Base-by-base conservation (phyloP, 2,329 filamentous ascomycete genomes). In the Madurella mycetomatis region DNA sequence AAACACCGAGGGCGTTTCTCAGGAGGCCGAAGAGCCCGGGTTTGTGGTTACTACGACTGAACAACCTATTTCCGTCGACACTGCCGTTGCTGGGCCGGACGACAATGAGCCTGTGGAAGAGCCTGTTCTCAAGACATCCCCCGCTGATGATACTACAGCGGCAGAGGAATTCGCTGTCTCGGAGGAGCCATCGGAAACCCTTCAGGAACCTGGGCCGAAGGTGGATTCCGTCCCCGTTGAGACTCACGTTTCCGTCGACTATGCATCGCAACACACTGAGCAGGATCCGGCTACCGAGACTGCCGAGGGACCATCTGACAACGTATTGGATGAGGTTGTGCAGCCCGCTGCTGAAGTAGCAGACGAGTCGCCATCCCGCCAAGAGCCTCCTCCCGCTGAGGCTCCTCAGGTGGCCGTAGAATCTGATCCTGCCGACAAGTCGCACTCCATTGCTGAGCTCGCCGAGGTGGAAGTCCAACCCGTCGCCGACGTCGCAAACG, bases 381-480 rank as follows among this genome's bases (percentile, higher is more conserved):
- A 43, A 30, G 50, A 39, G 15, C 17, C 39, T 8, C 4, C 5
- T 11, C 15, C 30, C 17, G 54, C 9, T 15, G 40, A 43, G 5
- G 37, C 32, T 17, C 9, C 25, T 9, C 31, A n/a, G 31, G 13
- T 17, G 15, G n/a, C 39, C 18, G 40, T 49, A 41, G 45, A 54
- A 16, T 30, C 18, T 17, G 5, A 9, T n/a, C 1, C 45, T 25
- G 13, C 49, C 4, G 41, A 43, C 5, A 32, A 49, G 2, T 18
- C 39, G 9, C 19, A 49, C 31, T 17, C 45, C 37, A 34, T 46
- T 13, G 40, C 19, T 8, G 39, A 51, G 31, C 39, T 44, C 13
- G 30, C 32, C 40, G 8, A 40, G 17, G 34, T 19, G 15, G 46
- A 56, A 47, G 50, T 50, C 50, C 46, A 56, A 53, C 12, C 49